Conservation (phyloP, 1,284 basidiomycete genomes). For the Coriolopsis trogii region DNA sequence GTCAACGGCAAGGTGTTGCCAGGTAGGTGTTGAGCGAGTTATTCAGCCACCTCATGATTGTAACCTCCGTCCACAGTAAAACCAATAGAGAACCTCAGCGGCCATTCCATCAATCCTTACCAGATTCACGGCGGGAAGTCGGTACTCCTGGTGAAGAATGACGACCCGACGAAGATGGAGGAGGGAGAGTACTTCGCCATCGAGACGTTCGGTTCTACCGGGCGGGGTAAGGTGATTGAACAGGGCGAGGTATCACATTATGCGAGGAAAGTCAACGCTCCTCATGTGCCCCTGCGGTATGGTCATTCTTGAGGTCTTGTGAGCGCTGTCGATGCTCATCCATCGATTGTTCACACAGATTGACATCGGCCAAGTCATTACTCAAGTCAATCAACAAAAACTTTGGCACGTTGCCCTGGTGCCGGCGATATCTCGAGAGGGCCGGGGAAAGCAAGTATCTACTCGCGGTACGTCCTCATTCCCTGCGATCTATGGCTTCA, state of each 20-base stretch:
- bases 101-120: slow-evolving; percentile 90
- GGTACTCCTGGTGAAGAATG: slow-evolving; percentile 88
- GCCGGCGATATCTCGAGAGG: slow-evolving; percentile 92
- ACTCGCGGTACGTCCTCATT: slow-evolving; percentile 67
- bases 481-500: neutral
- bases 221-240: slow-evolving; percentile 92
- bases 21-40: slow-evolving; percentile 52
- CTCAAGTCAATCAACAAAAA: slow-evolving; percentile 90
- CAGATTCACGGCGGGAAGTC: slow-evolving; percentile 91
- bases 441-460: slow-evolving; percentile 95
- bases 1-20: slow-evolving; percentile 84
- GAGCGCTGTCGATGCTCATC: neutral
- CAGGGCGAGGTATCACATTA: slow-evolving; percentile 97
- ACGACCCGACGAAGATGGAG: slow-evolving; percentile 96
- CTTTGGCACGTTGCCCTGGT: slow-evolving; percentile 97
- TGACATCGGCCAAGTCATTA: slow-evolving; percentile 85
- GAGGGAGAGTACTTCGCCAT: slow-evolving; percentile 99
- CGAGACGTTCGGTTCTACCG: slow-evolving; percentile 98
- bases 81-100: slow-evolving; percentile 88
- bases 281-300: slow-evolving; percentile 72
- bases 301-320: slow-evolving; percentile 20
- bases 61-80: slow-evolving; percentile 64
- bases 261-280: slow-evolving; percentile 72
- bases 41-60: neutral
- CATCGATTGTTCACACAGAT: slow-evolving; percentile 45